Evolutionary conservation across 2,329 filamentous ascomycete genomes (phyloP).

Genomic region (Rachicladosporium sp.): DNA sequence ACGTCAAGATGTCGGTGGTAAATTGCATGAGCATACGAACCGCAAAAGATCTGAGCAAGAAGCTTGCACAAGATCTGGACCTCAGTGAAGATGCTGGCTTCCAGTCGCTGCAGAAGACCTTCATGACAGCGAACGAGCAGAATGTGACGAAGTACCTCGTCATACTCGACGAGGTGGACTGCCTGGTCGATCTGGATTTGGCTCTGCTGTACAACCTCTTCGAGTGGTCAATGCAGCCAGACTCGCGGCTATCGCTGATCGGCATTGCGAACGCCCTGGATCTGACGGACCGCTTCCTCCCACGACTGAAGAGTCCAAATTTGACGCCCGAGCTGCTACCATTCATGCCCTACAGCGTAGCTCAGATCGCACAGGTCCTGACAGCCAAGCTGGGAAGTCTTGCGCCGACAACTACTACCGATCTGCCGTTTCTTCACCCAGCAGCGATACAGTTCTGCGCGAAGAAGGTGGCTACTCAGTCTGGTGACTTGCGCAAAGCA

Average conservation of each 20-base stretch:
- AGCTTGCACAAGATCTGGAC: conserved; percentile 58
- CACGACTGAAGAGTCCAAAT: conserved; percentile 82
- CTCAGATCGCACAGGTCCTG: conserved; percentile 79
- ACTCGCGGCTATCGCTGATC: conserved; percentile 69
- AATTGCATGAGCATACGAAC: conserved; percentile 97
- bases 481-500: conserved; percentile 84
- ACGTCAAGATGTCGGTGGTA: conserved; percentile 62
- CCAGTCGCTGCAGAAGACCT: conserved; percentile 55
- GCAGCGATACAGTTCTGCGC: conserved; percentile 88
- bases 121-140: conserved; percentile 47
- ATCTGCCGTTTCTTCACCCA: conserved; percentile 81
- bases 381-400: conserved; percentile 69
- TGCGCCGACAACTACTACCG: conserved; percentile 37
- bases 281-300: conserved; percentile 86
- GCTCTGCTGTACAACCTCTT: conserved; percentile 90
- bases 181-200: conserved; percentile 76
- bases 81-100: conserved; percentile 53
- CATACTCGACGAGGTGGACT: conserved; percentile 88
- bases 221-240: conserved; percentile 79
- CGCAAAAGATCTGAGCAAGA: conserved; percentile 72
- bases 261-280: conserved; percentile 95
- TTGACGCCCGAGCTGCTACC: conserved; percentile 80
- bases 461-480: conserved; percentile 88
- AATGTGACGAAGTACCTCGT: conserved; percentile 57
- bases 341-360: conserved; percentile 81